Evolutionary conservation across 2,329 filamentous ascomycete species (phyloP).

Genomic region (Shiraia bambusicola): DNA sequence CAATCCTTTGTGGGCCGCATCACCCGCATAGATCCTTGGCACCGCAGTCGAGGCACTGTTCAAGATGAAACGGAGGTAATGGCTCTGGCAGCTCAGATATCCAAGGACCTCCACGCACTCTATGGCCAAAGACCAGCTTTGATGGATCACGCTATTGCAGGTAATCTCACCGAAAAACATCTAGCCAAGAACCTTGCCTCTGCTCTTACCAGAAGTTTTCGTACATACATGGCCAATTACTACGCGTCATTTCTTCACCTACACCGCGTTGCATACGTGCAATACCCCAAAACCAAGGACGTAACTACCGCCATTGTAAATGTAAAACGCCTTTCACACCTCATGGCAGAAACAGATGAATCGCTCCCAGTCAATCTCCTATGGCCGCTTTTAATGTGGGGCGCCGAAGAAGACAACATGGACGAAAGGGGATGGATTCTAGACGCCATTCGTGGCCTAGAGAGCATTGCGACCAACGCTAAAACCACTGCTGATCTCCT

Average conservation of each 20-base stretch:
- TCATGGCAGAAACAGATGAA: conserved; percentile 50
- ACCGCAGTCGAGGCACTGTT: conserved; percentile 57
- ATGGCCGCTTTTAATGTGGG: conserved; percentile 60
- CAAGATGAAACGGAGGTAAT: conserved; percentile 62
- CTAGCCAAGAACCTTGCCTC: conserved; percentile 53
- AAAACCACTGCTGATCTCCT: conserved; percentile 44
- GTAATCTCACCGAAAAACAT: conserved; percentile 52
- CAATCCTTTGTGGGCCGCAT: conserved; percentile 61
- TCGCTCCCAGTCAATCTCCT: conserved; percentile 58
- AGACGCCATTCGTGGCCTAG: conserved; percentile 48
- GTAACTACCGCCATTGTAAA: conserved; percentile 52
- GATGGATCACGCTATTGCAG: conserved; percentile 59
- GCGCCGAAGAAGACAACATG: conserved; percentile 55
- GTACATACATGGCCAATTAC: conserved; percentile 59
- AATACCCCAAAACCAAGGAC: conserved; percentile 55
- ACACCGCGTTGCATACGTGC: conserved; percentile 59
- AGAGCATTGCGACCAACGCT: conserved; percentile 45
- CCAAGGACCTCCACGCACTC: conserved; percentile 53
- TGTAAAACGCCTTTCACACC: conserved; percentile 51
- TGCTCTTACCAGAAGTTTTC: conserved; percentile 56
- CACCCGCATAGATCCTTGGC: conserved; percentile 59
- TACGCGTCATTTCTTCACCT: conserved; percentile 59
- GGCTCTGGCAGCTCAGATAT: conserved; percentile 55
- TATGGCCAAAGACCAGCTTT: conserved; percentile 55
- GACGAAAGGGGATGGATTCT: conserved; percentile 56